Percentiles rank a stretch among this genome's conserved stretches.
phyloP scores from a whole-genome alignment of 139 green algal genomes.

The Closterium sp. region DNA sequence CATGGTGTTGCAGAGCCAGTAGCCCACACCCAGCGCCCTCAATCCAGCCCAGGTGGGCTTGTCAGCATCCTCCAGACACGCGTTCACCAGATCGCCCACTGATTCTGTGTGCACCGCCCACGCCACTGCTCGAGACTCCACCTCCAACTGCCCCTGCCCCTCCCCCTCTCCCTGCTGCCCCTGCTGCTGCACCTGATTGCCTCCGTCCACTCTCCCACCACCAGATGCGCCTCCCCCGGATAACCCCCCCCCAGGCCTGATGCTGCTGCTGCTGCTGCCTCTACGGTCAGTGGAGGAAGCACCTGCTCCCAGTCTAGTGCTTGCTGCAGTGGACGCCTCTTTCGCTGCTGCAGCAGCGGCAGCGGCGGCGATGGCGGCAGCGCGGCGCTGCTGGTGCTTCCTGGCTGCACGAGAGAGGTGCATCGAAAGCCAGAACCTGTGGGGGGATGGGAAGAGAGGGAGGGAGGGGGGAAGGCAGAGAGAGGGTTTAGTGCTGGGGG shows the following conservation, averaged over 20 bases:
- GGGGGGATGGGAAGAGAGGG: too few relatives aligned
- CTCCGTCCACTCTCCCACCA: neutral
- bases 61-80: constrained; percentile 4
- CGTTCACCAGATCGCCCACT: constrained; percentile 23
- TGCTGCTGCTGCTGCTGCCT: neutral
- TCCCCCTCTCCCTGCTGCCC: neutral
- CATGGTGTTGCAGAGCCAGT: constrained; percentile 73
- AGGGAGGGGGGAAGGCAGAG: too few relatives aligned
- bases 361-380: too few relatives aligned
- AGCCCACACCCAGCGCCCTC: constrained; percentile 67
- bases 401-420: neutral
- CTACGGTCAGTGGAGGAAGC: neutral
- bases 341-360: neutral
- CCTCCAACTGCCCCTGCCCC: neutral
- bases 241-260: neutral
- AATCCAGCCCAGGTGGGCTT: constrained; percentile 65
- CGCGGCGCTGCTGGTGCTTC: neutral
- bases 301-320: neutral
- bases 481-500: too few relatives aligned
- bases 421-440: neutral
- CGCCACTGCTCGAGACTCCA: constrained; percentile 28
- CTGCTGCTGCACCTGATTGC: neutral
- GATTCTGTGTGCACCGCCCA: constrained; percentile 49
- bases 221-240: neutral
- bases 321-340: neutral